Conservation (phyloP, 2,329 filamentous ascomycete genomes). For the Phaeosphaeriaceae sp. region DNA sequence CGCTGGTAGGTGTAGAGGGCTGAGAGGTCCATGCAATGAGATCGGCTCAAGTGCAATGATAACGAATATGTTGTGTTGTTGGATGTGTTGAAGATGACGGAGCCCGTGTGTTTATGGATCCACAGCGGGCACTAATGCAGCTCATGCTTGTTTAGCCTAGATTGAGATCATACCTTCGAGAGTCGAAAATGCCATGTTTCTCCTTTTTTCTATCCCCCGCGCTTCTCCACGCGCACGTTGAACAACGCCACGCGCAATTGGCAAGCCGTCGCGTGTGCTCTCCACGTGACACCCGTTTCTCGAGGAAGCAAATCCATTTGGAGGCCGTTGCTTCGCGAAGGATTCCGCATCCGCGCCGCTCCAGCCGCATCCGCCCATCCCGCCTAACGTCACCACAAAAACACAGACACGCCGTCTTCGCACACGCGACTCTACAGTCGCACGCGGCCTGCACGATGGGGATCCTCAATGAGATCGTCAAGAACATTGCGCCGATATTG, state of each 20-base stretch:
- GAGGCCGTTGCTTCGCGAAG: no score
- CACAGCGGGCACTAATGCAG: slow-evolving; percentile 35
- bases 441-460: slow-evolving; percentile 32
- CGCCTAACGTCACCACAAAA: neutral
- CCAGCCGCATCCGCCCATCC: neutral
- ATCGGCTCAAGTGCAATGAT: neutral
- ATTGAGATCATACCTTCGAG: slow-evolving; percentile 3
- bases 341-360: slow-evolving; percentile 6
- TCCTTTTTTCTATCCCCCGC: neutral
- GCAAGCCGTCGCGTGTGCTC: neutral
- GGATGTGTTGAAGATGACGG: neutral
- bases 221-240: neutral
- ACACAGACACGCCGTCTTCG: neutral
- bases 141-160: neutral
- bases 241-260: neutral
- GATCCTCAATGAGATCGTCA: slow-evolving; percentile 45
- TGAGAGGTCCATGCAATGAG: slow-evolving; percentile 16
- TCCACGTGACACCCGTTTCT: no score
- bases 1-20: slow-evolving; percentile 10
- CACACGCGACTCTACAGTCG: neutral
- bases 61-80: neutral
- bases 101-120: slow-evolving; percentile 1
- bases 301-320: no score
- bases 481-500: slow-evolving; percentile 49
- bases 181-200: slow-evolving; percentile 1